Evolutionary conservation across 495 filamentous ascomycete genomes (phyloP).

Genomic region (Ramalina intermedia): DNA sequence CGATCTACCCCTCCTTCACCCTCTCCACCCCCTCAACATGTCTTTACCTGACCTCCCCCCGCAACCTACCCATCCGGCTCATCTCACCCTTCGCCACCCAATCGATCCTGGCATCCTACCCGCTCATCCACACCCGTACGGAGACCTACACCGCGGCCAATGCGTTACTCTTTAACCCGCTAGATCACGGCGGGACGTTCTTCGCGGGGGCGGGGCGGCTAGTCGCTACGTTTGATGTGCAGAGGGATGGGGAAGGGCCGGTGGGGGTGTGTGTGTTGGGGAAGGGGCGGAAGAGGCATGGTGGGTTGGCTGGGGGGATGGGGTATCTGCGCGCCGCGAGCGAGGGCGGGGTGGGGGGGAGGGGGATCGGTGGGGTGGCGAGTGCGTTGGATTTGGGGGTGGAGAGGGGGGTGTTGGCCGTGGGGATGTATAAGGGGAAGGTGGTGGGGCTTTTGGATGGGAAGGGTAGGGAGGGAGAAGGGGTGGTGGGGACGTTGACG

Average conservation of each 20-base stretch:
- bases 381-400: conserved; percentile 44
- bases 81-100: conserved; percentile 33
- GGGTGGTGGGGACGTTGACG: conserved; percentile 53
- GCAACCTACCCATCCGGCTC: conserved; percentile 66
- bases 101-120: conserved; percentile 44
- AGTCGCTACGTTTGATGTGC: conserved; percentile 66
- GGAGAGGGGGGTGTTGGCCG: conserved; percentile 48
- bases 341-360: conserved; percentile 50
- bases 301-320: conserved; percentile 51
- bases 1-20: conserved; percentile 59
- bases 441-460: conserved; percentile 64
- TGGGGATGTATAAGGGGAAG: conserved; percentile 60
- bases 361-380: conserved; percentile 75
- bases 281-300: conserved; percentile 54
- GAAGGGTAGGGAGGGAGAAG: conserved; percentile 38
- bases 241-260: conserved; percentile 49
- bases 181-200: conserved; percentile 36
- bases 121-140: conserved; percentile 55
- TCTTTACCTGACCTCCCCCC: conserved; percentile 48
- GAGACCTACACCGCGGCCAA: conserved; percentile 67
- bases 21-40: conserved; percentile 52
- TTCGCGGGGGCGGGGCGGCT: conserved; percentile 61
- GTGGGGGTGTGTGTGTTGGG: conserved; percentile 52
- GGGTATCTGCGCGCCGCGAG: conserved; percentile 12
- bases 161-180: conserved; percentile 52